Conservation (phyloP, 2,329 filamentous ascomycete species). For the Scopulariopsis brevicaulis region DNA sequence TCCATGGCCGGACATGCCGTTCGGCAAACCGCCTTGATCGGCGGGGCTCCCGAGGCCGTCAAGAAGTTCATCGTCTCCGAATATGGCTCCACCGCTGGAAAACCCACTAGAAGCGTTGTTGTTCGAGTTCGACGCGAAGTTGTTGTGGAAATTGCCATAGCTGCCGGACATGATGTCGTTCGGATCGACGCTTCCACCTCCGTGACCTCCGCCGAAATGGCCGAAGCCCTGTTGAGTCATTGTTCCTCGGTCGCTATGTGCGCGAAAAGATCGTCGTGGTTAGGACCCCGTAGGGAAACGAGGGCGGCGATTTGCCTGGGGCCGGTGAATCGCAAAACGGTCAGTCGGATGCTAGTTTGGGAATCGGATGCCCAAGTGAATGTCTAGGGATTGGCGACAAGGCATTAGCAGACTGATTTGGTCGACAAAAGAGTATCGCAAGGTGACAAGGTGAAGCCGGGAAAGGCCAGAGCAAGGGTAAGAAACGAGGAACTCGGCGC, state of each 20-base stretch:
- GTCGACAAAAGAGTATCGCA: not conserved
- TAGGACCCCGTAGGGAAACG: not conserved
- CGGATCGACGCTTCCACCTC: conserved; percentile 61
- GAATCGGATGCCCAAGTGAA: not conserved
- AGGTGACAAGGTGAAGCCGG: not conserved
- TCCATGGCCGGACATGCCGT: conserved; percentile 38
- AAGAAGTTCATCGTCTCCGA: conserved; percentile 80
- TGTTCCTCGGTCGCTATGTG: not conserved
- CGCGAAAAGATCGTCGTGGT: not conserved
- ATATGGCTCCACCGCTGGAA: conserved; percentile 64
- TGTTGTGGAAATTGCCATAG: conserved; percentile 45
- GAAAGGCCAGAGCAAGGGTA: not conserved
- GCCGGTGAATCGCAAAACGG: not conserved
- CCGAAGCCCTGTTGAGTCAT: conserved; percentile 33
- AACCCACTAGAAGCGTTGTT: conserved; percentile 56
- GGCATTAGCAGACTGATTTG: not conserved
- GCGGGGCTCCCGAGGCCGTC: conserved; percentile 55
- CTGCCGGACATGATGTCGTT: conserved; percentile 65
- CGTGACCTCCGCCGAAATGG: conserved; percentile 42
- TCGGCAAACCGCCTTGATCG: conserved; percentile 31
- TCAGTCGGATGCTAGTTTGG: not conserved
- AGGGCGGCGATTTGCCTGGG: not conserved
- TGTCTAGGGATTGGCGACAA: not conserved
- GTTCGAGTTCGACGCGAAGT: conserved; percentile 42
- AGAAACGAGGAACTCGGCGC: not conserved